Evolutionary conservation across 2,329 filamentous ascomycete species (phyloP).

Genomic region (Penicillium italicum): DNA sequence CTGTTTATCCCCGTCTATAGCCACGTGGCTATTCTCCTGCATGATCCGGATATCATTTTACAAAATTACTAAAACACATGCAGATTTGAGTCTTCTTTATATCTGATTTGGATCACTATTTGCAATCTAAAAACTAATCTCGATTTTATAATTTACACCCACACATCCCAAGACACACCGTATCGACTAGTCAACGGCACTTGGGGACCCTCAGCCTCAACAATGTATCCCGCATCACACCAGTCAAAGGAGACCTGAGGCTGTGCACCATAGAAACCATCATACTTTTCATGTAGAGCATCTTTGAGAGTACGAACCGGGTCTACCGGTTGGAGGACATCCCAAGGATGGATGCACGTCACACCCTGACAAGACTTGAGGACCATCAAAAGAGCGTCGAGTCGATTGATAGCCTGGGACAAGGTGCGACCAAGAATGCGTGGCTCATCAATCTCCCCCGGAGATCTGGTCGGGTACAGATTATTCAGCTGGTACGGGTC

Average conservation of each 20-base stretch:
- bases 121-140: neutral
- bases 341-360: constrained; percentile 39
- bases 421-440: constrained; percentile 23
- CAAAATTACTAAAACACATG: no score
- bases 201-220: constrained; percentile 37
- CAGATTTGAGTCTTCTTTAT: neutral
- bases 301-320: constrained; percentile 31
- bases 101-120: neutral
- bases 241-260: constrained; percentile 33
- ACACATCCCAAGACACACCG: constrained; percentile 23
- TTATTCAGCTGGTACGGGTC: constrained; percentile 40
- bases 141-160: constrained; percentile 24
- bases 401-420: constrained; percentile 22
- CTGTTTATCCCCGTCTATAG: neutral
- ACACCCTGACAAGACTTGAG: constrained; percentile 39
- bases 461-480: constrained; percentile 19
- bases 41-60: no score
- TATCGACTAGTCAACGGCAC: constrained; percentile 17
- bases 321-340: constrained; percentile 33
- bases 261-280: constrained; percentile 34
- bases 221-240: constrained; percentile 37
- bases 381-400: constrained; percentile 39
- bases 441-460: neutral
- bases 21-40: no score
- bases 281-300: constrained; percentile 30